phyloP scores from a whole-genome alignment of 163 green algal genomes.

The Botryococcus braunii region DNA sequence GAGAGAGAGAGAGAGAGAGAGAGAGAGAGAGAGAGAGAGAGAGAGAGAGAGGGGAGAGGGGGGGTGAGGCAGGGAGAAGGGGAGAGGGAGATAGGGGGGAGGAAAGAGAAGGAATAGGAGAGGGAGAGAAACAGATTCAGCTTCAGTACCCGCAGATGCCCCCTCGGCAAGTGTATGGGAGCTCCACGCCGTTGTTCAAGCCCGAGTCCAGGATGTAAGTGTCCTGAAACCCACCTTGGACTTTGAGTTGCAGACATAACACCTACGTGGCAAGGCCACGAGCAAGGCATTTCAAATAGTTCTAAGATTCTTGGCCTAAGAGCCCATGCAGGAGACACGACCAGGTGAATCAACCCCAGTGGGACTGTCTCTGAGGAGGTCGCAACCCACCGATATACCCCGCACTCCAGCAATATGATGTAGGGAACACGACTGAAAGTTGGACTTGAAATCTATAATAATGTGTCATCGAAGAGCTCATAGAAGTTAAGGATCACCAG shows the following conservation, averaged over 20 bases:
- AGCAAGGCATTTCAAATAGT: neutral
- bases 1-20: too few relatives aligned
- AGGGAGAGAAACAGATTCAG: too few relatives aligned
- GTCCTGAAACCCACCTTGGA: conserved; percentile 19
- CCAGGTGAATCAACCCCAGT: neutral
- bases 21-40: too few relatives aligned
- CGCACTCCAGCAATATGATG: neutral
- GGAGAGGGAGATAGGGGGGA: too few relatives aligned
- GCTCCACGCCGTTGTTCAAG: conserved; percentile 47
- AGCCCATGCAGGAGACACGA: neutral
- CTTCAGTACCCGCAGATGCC: conserved; percentile 45
- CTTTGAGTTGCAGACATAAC: neutral
- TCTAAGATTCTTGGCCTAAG: neutral
- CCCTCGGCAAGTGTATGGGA: conserved; percentile 59
- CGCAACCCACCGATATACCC: neutral
- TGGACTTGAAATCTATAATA: neutral
- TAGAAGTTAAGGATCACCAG: conserved; percentile 1
- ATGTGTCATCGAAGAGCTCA: neutral
- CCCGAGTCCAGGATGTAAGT: conserved; percentile 59
- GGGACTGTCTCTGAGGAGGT: too few relatives aligned
- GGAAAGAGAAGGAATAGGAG: neutral
- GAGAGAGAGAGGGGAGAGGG: too few relatives aligned
- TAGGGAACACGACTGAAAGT: neutral
- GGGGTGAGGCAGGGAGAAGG: too few relatives aligned
- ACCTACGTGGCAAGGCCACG: neutral